Evolutionary conservation across 345 rosid species (phyloP), one percentile per base, ranked within the genome.

Genomic region (Populus simonii): DNA sequence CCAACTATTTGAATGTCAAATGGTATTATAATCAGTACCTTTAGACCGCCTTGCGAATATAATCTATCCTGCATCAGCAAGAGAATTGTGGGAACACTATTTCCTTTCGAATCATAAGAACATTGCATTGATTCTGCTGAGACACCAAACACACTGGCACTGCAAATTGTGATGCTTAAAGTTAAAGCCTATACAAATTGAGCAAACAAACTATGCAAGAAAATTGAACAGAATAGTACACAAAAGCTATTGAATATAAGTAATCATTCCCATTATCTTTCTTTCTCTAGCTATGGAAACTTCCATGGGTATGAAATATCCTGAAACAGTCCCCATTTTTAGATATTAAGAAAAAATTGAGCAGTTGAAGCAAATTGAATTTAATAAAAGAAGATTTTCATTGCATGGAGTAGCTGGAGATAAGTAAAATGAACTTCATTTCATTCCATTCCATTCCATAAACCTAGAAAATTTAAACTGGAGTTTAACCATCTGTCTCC

Each of bases 61-160:
- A 96, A 75, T 9, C 93, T 86, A 79, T 91, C 89, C 75, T 93
- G 99, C 99, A 93, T 92, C 71, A 96, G 86, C 84, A 96, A 88
- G 72, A 96, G 93, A 82, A 96, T 96, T 61, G 98, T 93, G 66
- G 99, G 99, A 57, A 96, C 93, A 74, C 99, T 92, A 77, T 92
- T 92, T 25, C 98, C 96, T 82, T 82, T 90, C 7, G 88, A 82
- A 51, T 96, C 99, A 35, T 69, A 93, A 31, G 93, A 87, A 74
- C 96, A 91, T 79, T 95, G 98, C 99, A 95, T 95, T 43, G 98
- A 95, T 68, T 93, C 96, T 2, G 99, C 97, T 5, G 99, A 96
- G 72, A 96, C 99, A 10, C 99, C 98, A 86, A 96, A 96, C 71
- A 96, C 97, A 27, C 92, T 96, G 73, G 89, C 98, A 80, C 98